These are phyloP conservation scores for Podosphaera fusca DNA, from an alignment of 2,329 filamentous ascomycete genomes.

Conservation along the genomic window DNA sequence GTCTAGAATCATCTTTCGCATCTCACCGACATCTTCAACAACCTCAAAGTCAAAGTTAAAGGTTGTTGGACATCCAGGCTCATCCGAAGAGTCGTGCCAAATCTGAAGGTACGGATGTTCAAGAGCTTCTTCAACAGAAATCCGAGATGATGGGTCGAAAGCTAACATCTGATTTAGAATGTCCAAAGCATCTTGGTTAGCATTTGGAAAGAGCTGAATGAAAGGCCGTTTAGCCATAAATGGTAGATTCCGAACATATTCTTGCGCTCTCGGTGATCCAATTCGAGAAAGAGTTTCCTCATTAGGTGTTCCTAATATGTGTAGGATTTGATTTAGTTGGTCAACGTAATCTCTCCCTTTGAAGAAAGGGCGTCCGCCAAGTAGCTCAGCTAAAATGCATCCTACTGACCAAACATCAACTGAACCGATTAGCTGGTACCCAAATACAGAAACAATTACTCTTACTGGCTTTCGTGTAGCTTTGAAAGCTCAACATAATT, in stretches of 20 bases:
- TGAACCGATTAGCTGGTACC: conserved; percentile 18
- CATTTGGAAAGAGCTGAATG: conserved; percentile 68
- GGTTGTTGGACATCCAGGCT: conserved; percentile 75
- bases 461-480: conserved; percentile 98
- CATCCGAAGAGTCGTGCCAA: conserved; percentile 88
- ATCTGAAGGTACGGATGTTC: conserved; percentile 94
- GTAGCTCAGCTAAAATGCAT: conserved; percentile 86
- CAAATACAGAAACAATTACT: conserved; percentile 15
- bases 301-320: conserved; percentile 90
- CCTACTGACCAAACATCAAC: conserved; percentile 99
- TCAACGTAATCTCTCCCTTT: conserved; percentile 98
- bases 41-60: conserved; percentile 98
- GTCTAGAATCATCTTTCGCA: conserved; percentile 94
- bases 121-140: conserved; percentile 82
- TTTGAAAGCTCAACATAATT: conserved; percentile 99
- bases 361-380: conserved; percentile 94
- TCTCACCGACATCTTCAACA: conserved; percentile 82
- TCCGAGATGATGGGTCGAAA: conserved; percentile 82
- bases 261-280: conserved; percentile 82
- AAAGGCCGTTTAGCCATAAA: conserved; percentile 90
- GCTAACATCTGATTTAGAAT: conserved; percentile 92
- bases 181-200: conserved; percentile 88
- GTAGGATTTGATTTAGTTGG: conserved; percentile 95
- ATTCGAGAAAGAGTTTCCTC: conserved; percentile 87
- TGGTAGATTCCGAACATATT: conserved; percentile 91